Evolutionary conservation across 805 yeast genomes (phyloP), one percentile per base, ranked within the genome.

Genomic region (Saccharomycopsis sp.): DNA sequence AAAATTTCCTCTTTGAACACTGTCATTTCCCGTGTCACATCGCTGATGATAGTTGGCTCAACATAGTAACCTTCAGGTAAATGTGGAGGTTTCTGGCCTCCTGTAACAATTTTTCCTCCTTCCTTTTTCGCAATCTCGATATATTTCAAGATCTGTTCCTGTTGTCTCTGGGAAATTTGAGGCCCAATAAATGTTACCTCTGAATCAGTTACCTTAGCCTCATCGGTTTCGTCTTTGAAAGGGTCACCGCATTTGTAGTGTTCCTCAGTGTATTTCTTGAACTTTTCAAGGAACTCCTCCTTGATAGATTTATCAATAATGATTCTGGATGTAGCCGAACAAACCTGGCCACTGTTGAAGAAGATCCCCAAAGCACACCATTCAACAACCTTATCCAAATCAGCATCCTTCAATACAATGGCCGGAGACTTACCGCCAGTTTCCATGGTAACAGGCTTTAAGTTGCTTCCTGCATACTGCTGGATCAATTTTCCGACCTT

Each of bases 261-360:
- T 17, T 66, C 66, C 38, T 67, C 56, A 24, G 73, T 72, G 55
- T 69, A 74, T 3, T 60, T 59, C 38, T 65, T 67, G 63, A 82
- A 75, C 54, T 70, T 73, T 50, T 69, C 68, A 42, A 81, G 68
- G 63, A 80, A 76, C 66, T 77, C 72, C 59, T 82, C 84, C 69
- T 82, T 80, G 59, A 80, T 69, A 15, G 75, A 75, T 60, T 80
- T 83, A 65, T 82, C 85, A 59, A 82, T 73, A 64, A 80, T 81
- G 53, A 81, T 72, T 71, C 86, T 76, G 22, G 85, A 81, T 58
- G 85, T 83, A 57, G 86, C 85, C 54, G 85, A 79, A 70, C 87
- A 82, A 62, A 82, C 83, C 71, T 82, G 85, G 63, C 87, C 87
- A 66, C 82, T 75, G 72, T 82, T 82, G 72, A 73, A 77, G 73